Evolutionary conservation across 306 rosid species (phyloP), one percentile per base, ranked within the genome.

Genomic region (Dryas alaskensis): DNA sequence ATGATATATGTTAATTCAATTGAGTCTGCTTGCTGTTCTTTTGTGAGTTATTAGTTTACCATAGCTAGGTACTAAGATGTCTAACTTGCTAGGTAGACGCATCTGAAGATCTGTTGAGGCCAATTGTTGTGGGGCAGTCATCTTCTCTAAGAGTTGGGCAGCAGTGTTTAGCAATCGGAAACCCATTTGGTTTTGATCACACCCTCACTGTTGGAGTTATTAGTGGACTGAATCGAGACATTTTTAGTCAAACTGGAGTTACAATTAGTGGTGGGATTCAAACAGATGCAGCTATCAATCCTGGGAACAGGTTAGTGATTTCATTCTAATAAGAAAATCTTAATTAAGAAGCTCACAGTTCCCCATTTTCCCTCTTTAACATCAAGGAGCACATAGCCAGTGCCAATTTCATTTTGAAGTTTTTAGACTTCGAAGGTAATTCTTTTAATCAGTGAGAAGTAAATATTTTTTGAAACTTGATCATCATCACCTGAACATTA

Each of bases 121-220:
- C 99, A 64, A 83, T 94, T 72, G 87, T 70, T 62, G 89, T 81
- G 62, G 99, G 97, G 67, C 79, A 83, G 65, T 89, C 99, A 22
- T 84, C 90, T 22, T 89, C 88, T 75, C 81, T 94, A 37, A 91
- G 73, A 87, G 99, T 94, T 40, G 99, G 99, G 55, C 99, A 89
- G 73, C 96, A 89, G 80, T 94, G 97, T 82, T 88, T 94, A 87
- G 96, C 99, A 61, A 94, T 92, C 76, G 99, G 99, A 73, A 94
- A 94, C 78, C 99, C 99, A 22, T 94, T 94, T 82, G 99, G 99
- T 63, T 94, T 94, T 53, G 97, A 92, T 87, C 99, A 94, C 72
- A 92, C 99, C 64, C 96, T 94, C 69, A 92, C 99, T 9, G 97
- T 88, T 63, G 98, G 98, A 46, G 95, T 94, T 54, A 86, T 94